These are phyloP conservation scores for Stachybotrys elegans DNA, from an alignment of 2,329 filamentous ascomycete species.

Conservation along the genomic window DNA sequence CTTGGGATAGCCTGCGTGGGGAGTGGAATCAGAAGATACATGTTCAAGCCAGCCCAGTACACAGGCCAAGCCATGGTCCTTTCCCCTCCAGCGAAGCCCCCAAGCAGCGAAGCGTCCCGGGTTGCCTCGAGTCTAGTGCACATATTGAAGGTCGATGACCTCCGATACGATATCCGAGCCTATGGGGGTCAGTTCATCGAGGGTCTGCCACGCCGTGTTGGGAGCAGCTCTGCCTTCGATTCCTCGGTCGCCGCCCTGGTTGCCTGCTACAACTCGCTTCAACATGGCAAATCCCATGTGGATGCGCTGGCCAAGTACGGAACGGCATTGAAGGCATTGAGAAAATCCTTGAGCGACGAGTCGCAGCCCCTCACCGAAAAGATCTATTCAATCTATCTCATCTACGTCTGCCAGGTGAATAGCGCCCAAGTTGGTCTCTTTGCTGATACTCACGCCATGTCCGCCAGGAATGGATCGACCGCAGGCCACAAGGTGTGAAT, in stretches of 20 bases:
- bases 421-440: not conserved
- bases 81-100: constrained; percentile 1
- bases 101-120: constrained; percentile 10
- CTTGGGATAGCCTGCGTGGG: constrained; percentile 11
- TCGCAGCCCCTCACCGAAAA: constrained; percentile 8
- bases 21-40: constrained; percentile 15
- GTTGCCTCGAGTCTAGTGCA: constrained; percentile 11
- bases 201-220: constrained; percentile 12
- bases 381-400: constrained; percentile 11
- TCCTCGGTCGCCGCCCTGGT: constrained; percentile 13
- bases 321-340: constrained; percentile 8
- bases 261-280: constrained; percentile 9
- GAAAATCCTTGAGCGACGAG: constrained; percentile 6
- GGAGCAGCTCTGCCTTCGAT: constrained; percentile 11
- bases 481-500: constrained; percentile 4
- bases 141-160: constrained; percentile 14
- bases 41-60: constrained; percentile 8
- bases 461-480: constrained; percentile 12
- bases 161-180: constrained; percentile 13
- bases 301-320: constrained; percentile 12
- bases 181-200: constrained; percentile 12
- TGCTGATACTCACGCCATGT: not conserved
- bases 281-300: constrained; percentile 4
- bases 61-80: not conserved
- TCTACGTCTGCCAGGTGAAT: constrained; percentile 15